Evolutionary conservation across 495 filamentous ascomycete species (phyloP).

Genomic region (Daldinia childiae): DNA sequence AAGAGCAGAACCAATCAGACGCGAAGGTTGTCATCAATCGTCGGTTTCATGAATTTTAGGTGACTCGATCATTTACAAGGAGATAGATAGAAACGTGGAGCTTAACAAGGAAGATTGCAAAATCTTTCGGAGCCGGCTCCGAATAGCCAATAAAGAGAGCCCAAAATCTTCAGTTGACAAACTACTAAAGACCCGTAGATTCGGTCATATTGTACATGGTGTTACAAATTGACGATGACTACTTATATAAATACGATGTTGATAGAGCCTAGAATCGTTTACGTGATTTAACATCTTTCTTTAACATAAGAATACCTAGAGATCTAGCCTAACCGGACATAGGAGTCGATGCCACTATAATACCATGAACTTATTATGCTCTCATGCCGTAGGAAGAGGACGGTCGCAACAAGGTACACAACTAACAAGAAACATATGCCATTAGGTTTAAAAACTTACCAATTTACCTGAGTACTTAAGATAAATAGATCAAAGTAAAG

Average conservation of each 20-base stretch:
- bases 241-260: background rate
- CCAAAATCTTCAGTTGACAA: conserved; percentile 4
- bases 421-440: no score
- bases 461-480: no score
- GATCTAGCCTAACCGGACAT: no score
- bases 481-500: no score
- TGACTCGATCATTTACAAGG: conserved; percentile 2
- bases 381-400: background rate
- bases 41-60: background rate
- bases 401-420: background rate
- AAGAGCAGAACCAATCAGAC: conserved; percentile 15
- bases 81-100: conserved; percentile 23
- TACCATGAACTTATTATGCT: no score
- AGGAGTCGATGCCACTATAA: no score
- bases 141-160: conserved; percentile 30
- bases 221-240: conserved; percentile 4
- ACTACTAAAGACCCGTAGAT: conserved; percentile 9
- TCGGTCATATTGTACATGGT: background rate
- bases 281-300: background rate
- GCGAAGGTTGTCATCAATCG: background rate
- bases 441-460: no score
- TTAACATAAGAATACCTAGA: no score
- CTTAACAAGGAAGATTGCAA: conserved; percentile 8
- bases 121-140: conserved; percentile 28
- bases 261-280: background rate